Evolutionary conservation across 2,329 filamentous ascomycete genomes (phyloP).

Genomic region (Blumeria graminis): DNA sequence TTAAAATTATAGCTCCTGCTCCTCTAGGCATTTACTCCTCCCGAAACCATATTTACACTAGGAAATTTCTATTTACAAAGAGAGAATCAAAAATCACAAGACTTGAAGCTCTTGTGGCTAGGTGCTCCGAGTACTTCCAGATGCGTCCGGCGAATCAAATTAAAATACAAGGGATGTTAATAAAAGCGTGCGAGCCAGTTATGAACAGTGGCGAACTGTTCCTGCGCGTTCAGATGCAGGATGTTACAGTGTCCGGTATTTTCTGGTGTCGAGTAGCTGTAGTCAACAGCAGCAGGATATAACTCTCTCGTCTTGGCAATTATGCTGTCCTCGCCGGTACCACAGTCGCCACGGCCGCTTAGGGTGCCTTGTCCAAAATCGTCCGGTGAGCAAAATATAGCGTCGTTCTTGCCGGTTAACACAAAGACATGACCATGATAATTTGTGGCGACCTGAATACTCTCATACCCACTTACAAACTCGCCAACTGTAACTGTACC

Average conservation of each 20-base stretch:
- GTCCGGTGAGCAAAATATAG: constrained; percentile 4
- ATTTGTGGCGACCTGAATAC: not conserved
- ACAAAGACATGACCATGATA: constrained; percentile 5
- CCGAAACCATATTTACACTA: too few relatives aligned
- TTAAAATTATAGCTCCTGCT: too few relatives aligned
- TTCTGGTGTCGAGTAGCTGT: not conserved
- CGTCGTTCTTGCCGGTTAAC: constrained; percentile 6
- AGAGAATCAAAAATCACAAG: too few relatives aligned
- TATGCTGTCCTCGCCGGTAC: not conserved
- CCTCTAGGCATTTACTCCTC: too few relatives aligned
- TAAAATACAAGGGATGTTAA: not conserved
- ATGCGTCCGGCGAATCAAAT: too few relatives aligned
- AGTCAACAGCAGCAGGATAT: not conserved
- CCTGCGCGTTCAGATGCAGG: constrained; percentile 1
- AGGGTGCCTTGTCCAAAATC: not conserved
- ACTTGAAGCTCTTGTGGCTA: too few relatives aligned
- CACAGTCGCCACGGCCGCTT: not conserved
- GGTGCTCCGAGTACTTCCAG: too few relatives aligned
- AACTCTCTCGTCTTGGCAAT: not conserved
- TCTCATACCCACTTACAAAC: not conserved
- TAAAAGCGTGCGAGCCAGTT: constrained; percentile 1
- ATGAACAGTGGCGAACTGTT: constrained; percentile 2
- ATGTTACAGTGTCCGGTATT: constrained; percentile 3
- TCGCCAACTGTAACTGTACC: not conserved
- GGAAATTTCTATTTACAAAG: too few relatives aligned